These are phyloP conservation scores for Reticulascus tulasneorum DNA, from an alignment of 2,329 filamentous ascomycete species.

Conservation along the genomic window DNA sequence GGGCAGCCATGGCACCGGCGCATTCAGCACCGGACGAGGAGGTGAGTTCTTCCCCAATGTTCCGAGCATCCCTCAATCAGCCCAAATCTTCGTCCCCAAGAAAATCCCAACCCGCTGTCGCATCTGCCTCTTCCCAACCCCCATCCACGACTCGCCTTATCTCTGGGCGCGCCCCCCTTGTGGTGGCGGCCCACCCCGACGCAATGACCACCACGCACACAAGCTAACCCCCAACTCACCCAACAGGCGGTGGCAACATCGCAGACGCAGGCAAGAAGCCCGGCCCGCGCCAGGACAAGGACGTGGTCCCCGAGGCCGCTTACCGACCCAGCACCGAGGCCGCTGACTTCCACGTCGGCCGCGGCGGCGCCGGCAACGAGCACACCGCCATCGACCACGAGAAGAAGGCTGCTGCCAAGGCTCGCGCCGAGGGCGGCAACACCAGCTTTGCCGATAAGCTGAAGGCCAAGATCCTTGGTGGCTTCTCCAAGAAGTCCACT, in stretches of 20 bases:
- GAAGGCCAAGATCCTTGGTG: conserved; percentile 50
- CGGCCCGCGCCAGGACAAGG: conserved; percentile 42
- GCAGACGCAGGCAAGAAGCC: conserved; percentile 40
- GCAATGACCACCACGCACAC: not conserved
- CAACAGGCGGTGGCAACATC: conserved; percentile 55
- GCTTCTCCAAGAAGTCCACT: conserved; percentile 45
- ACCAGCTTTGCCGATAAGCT: conserved; percentile 52
- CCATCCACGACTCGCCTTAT: too few species aligned
- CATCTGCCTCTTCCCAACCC: too few species aligned
- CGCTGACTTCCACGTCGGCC: conserved; percentile 53
- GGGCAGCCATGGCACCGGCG: conserved; percentile 55
- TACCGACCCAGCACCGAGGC: conserved; percentile 43
- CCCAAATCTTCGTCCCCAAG: too few species aligned
- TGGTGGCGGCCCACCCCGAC: not conserved
- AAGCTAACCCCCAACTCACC: conserved; percentile 1
- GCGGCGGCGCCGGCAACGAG: conserved; percentile 57
- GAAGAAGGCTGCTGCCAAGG: conserved; percentile 25
- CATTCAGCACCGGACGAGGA: conserved; percentile 56
- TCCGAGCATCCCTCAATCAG: not conserved
- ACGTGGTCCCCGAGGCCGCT: conserved; percentile 50
- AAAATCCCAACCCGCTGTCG: too few species aligned
- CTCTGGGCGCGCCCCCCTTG: not conserved
- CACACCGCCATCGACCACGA: conserved; percentile 22
- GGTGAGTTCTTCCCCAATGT: conserved; percentile 34
- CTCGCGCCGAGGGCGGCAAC: conserved; percentile 21